phyloP scores from a whole-genome alignment of 1,139 yeast genomes.

The Candida mesenterica region DNA sequence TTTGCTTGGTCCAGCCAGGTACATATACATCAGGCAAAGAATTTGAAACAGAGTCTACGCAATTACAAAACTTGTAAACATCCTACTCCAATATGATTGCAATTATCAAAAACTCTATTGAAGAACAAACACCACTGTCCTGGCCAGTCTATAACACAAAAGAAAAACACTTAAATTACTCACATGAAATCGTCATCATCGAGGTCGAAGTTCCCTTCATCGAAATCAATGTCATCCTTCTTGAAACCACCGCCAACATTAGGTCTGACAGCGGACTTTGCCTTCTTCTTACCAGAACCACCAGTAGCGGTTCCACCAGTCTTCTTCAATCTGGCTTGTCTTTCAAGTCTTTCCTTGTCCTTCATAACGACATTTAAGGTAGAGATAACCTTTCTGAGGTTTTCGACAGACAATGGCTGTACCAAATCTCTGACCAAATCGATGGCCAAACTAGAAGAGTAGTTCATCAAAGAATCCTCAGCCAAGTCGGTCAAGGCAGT shows the following conservation, averaged over 20 bases:
- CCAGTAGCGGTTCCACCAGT: slow-evolving; percentile 87
- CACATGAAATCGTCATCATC: slow-evolving; percentile 91
- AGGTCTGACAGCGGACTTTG: slow-evolving; percentile 69
- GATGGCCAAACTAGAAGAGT: slow-evolving; percentile 72
- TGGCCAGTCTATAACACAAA: not conserved
- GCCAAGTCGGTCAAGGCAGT: slow-evolving; percentile 65
- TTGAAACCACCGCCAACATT: slow-evolving; percentile 78
- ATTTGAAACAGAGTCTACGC: not conserved
- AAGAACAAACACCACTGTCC: not conserved
- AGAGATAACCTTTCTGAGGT: slow-evolving; percentile 79
- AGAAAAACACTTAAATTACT: slow-evolving; percentile 9
- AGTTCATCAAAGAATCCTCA: slow-evolving; percentile 62
- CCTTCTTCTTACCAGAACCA: slow-evolving; percentile 95
- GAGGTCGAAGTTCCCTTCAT: slow-evolving; percentile 49
- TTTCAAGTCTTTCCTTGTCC: slow-evolving; percentile 87
- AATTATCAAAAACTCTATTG: not conserved
- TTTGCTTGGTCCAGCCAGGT: slow-evolving; percentile 8
- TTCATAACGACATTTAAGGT: slow-evolving; percentile 79
- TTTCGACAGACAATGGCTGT: slow-evolving; percentile 78
- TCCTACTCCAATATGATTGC: no score
- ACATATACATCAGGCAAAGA: slow-evolving; percentile 4
- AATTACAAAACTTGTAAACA: not conserved
- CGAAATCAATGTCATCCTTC: slow-evolving; percentile 62
- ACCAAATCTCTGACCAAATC: slow-evolving; percentile 84
- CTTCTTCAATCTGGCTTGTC: slow-evolving; percentile 75